Evolutionary conservation across 1,139 yeast genomes (phyloP).

Genomic region (Kluyveromyces sp.): DNA sequence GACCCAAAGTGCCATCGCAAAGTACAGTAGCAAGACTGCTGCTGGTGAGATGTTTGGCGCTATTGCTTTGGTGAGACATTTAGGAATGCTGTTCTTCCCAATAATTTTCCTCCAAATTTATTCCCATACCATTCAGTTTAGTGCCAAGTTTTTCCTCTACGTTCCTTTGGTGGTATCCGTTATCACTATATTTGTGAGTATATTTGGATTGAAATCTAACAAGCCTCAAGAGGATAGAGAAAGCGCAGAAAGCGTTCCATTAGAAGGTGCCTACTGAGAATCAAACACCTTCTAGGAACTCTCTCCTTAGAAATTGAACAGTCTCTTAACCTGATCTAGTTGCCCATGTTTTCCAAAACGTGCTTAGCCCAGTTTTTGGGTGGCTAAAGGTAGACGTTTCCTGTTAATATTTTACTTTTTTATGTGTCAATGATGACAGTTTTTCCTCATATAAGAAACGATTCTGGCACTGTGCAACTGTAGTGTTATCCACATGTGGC

Average conservation of each 20-base stretch:
- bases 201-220: slow-evolving; percentile 8
- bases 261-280: neutral
- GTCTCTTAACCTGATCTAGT: too few relatives aligned
- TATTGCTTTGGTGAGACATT: slow-evolving; percentile 40
- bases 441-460: too few relatives aligned
- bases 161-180: slow-evolving; percentile 21
- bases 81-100: slow-evolving; percentile 38
- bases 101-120: slow-evolving; percentile 37
- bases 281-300: too few relatives aligned
- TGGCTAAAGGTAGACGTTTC: neutral
- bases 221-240: neutral
- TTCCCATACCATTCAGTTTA: slow-evolving; percentile 32
- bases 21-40: slow-evolving; percentile 40
- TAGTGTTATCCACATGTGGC: too few relatives aligned
- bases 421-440: neutral
- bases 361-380: neutral
- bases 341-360: too few relatives aligned
- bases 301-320: too few relatives aligned
- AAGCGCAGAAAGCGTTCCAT: neutral
- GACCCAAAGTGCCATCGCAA: slow-evolving; percentile 40
- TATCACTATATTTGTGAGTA: slow-evolving; percentile 17
- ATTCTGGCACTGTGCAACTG: too few relatives aligned
- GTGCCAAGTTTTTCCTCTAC: slow-evolving; percentile 30
- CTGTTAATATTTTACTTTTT: neutral
- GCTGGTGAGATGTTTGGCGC: slow-evolving; percentile 52